Evolutionary conservation across 257 asterid species (phyloP), one percentile per base, ranked within the genome.

Genomic region (Leonotis leonurus): DNA sequence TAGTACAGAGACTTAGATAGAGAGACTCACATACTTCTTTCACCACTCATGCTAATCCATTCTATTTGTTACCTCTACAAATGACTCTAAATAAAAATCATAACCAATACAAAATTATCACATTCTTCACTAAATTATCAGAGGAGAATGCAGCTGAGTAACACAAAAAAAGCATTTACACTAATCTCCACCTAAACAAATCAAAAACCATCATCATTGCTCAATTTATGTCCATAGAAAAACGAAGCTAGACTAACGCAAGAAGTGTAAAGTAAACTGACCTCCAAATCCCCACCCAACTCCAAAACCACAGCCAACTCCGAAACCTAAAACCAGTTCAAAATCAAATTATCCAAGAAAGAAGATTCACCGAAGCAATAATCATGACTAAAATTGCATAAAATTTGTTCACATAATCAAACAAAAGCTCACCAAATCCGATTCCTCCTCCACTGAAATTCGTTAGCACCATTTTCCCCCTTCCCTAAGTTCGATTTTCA

Each of bases 271-370:
- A 56, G 60, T 46, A 62, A n/a, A 69, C 77, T 51, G 33, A 89
- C 97, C 95, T 71, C 97, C 97, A 57, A 89, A 89, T 49, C 97
- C 97, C 97, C 97, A 88, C 45, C 94, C 96, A 25, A 88, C 77
- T 17, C 96, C 96, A 58, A 88, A 88, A 32, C 94, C 94, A 70
- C 96, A 89, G 49, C 97, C 97, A 61, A 86, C 75, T 46, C 97
- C 97, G 50, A 83, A 80, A 45, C 97, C 96, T 89, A 56, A 46
- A 29, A 4, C 12, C 32, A 55, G 45, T 32, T 65, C 33, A 57
- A n/a, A 67, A 70, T 52, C 60, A 58, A 69, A 64, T 46, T 37
- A 8, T 27, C 29, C 18, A 41, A 18, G 1, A 8, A 32, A 8
- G 3, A 17, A 40, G n/a, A 40, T 2, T 5, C 21, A 25, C 1